A percentile compares a stretch with the other conserved stretches of the same genome.
Evolutionary conservation across 2,329 filamentous ascomycete species (phyloP).

Genomic region (Fusarium staphyleae): DNA sequence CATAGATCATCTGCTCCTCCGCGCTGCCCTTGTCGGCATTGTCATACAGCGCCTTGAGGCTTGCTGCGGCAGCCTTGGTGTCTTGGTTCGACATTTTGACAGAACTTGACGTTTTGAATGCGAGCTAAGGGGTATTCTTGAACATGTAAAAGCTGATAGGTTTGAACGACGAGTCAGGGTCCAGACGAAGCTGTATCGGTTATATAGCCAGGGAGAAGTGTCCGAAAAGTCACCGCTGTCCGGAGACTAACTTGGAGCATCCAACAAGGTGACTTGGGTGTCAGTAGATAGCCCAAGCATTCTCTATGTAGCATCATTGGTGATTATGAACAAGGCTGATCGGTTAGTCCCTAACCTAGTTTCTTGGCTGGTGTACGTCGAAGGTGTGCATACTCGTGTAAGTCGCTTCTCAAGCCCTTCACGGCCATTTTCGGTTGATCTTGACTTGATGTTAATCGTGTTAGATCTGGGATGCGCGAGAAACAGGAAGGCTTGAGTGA

Average conservation of each 20-base stretch:
- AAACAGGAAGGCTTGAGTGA: no score
- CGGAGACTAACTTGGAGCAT: conserved; percentile 20
- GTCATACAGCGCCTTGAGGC: conserved; percentile 28
- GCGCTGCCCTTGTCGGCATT: conserved; percentile 18
- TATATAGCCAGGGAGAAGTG: conserved; percentile 12
- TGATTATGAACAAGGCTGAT: no score
- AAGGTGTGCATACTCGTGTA: no score
- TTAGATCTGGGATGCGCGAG: no score
- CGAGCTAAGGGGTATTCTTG: background rate
- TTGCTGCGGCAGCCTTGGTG: conserved; percentile 7
- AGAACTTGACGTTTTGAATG: background rate
- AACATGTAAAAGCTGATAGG: background rate
- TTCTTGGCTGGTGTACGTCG: no score
- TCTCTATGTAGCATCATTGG: no score
- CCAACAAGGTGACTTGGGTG: conserved; percentile 4
- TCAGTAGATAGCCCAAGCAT: background rate
- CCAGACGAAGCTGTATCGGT: background rate
- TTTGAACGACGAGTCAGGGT: background rate
- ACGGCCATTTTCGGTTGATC: no score
- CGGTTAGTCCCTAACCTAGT: no score
- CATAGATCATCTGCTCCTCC: conserved; percentile 29
- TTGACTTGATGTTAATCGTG: no score
- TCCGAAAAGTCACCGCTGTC: conserved; percentile 32
- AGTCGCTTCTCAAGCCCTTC: no score
- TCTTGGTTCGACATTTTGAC: conserved; percentile 17